Evolutionary conservation across 1,284 basidiomycete genomes (phyloP), one percentile per base, ranked within the genome.

Genomic region (Sporisorium graminicola): DNA sequence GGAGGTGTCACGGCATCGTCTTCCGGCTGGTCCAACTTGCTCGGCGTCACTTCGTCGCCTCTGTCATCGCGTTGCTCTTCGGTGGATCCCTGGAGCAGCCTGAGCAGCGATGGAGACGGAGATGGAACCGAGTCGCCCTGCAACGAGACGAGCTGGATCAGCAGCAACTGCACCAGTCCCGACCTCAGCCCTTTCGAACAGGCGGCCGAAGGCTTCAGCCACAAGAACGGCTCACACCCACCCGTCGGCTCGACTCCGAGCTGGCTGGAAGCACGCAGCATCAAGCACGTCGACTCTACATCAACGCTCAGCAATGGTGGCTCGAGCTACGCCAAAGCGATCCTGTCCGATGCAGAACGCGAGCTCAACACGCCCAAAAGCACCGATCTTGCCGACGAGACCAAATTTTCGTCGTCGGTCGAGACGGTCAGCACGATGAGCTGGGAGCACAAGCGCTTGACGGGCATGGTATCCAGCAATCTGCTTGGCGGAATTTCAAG

Each of bases 131-230:
- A 77, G 20, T 74, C 71, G 37, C 71, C 75, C 1, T 58, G 75
- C 60, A 69, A 77, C 44, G 75, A 77, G 47, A 68, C 47, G 24
- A 77, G 67, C 65, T 77, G 75, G 75, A 77, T 64, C 66, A 77
- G 75, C 67, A 77, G 75, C 61, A 77, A 69, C 42, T 77, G 75
- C 58, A 77, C 75, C 40, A 77, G 75, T 31, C 75, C 75, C 1
- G 75, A 77, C 13, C 71, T 77, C 20, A 47, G 71, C n/a, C 66
- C 70, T 0, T 64, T 59, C 12, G 75, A 77, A 20, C 69, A 65
- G 40, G 49, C 50, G n/a, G 52, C 42, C 13, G 72, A 74, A 24
- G 47, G 46, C 33, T 51, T 69, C 49, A 9, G 61, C 49, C 26
- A 43, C 49, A 67, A 67, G 20, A 22, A 49, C 14, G 60, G 58